These are phyloP conservation scores for Mycena leptocephala DNA, from an alignment of 768 basidiomycete species.

Conservation along the genomic window DNA sequence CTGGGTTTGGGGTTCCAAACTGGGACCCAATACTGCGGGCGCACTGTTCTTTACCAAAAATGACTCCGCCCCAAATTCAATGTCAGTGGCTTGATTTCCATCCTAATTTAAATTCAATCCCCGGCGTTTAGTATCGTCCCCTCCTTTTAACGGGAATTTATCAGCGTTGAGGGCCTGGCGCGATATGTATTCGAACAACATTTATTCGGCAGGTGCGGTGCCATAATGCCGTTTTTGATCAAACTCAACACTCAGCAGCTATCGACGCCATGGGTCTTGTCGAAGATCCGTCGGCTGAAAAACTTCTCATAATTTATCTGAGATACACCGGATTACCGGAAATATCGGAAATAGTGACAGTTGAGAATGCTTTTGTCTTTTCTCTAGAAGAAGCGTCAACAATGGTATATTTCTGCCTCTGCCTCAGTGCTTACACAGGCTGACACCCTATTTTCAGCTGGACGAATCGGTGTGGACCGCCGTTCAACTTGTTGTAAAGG, in stretches of 20 bases:
- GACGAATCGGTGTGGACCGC: conserved; percentile 15
- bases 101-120: neutral
- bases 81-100: conserved; percentile 4
- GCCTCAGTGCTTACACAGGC: neutral
- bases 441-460: conserved; percentile 9
- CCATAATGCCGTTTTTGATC: neutral
- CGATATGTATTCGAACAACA: conserved; percentile 25
- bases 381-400: conserved; percentile 30
- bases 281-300: conserved; percentile 16
- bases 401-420: conserved; percentile 20
- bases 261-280: conserved; percentile 32
- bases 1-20: conserved; percentile 30
- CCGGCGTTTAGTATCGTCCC: conserved; percentile 13
- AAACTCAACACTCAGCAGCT: conserved; percentile 11
- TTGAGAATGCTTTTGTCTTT: conserved; percentile 35
- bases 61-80: conserved; percentile 16
- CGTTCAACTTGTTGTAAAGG: conserved; percentile 28
- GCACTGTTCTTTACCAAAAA: conserved; percentile 23
- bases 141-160: conserved; percentile 18
- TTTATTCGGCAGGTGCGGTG: conserved; percentile 26
- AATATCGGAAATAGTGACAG: conserved; percentile 12
- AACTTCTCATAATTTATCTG: conserved; percentile 30
- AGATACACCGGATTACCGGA: conserved; percentile 15
- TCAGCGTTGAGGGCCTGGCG: conserved; percentile 27
- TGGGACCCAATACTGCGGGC: conserved; percentile 30